phyloP scores from a whole-genome alignment of 2,329 filamentous ascomycete species.

The Aspergillus eucalypticola region DNA sequence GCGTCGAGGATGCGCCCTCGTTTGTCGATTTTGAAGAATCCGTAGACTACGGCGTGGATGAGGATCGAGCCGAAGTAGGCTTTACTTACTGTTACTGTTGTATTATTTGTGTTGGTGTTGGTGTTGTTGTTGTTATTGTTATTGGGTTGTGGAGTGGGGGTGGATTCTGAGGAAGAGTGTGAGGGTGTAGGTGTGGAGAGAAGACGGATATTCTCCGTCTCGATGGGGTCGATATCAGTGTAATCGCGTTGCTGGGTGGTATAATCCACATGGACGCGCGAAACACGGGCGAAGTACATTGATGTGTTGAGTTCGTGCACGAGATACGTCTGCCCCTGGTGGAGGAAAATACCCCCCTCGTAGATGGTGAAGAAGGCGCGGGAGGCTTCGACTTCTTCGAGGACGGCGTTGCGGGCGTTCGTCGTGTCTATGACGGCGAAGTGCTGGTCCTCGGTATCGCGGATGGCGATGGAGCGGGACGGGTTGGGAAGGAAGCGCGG shows the following conservation, averaged over 20 bases:
- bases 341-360: slow-evolving; percentile 93
- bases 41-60: slow-evolving; percentile 86
- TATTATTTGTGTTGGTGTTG: no score
- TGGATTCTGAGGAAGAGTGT: background rate
- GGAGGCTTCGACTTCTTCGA: slow-evolving; percentile 94
- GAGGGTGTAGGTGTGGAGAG: background rate
- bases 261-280: slow-evolving; percentile 90
- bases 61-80: slow-evolving; percentile 86
- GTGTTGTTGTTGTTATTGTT: no score
- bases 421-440: slow-evolving; percentile 89
- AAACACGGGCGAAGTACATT: slow-evolving; percentile 78
- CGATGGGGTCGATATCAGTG: slow-evolving; percentile 89
- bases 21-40: slow-evolving; percentile 96
- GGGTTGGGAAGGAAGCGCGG: slow-evolving; percentile 83
- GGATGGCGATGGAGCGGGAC: slow-evolving; percentile 79
- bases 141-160: slow-evolving; percentile 53
- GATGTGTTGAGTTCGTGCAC: slow-evolving; percentile 86
- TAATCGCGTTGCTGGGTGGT: slow-evolving; percentile 89
- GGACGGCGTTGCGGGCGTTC: slow-evolving; percentile 75
- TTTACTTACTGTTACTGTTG: slow-evolving; percentile 25
- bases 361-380: slow-evolving; percentile 96
- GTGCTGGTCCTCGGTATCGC: slow-evolving; percentile 86
- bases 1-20: slow-evolving; percentile 84
- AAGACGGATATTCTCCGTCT: slow-evolving; percentile 78
- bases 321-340: slow-evolving; percentile 91